These are phyloP conservation scores for Exophiala mesophila DNA, from an alignment of 2,329 filamentous ascomycete species.

Conservation along the genomic window DNA sequence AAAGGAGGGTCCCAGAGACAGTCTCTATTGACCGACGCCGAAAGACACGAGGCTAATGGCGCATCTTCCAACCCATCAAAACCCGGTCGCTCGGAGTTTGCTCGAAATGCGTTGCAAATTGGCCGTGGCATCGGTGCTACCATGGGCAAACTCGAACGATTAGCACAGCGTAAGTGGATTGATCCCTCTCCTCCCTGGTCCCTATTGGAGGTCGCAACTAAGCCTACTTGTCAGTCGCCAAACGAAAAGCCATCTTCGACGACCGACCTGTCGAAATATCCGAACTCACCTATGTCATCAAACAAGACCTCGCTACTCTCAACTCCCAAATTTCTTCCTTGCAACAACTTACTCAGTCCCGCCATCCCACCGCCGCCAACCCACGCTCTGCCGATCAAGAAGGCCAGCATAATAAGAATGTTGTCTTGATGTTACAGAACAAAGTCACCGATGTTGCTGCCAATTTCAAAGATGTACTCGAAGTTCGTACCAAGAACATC, in stretches of 20 bases:
- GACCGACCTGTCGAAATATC: conserved; percentile 95
- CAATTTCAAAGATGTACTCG: conserved; percentile 96
- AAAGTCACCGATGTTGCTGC: conserved; percentile 72
- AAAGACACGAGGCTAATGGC: conserved; percentile 56
- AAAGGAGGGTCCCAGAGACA: conserved; percentile 76
- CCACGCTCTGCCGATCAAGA: conserved; percentile 60
- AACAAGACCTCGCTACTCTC: conserved; percentile 81
- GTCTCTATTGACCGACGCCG: conserved; percentile 69
- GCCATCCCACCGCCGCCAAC: conserved; percentile 59
- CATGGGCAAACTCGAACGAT: conserved; percentile 89
- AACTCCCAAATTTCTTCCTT: conserved; percentile 84
- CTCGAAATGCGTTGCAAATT: conserved; percentile 83
- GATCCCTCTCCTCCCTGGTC: not conserved
- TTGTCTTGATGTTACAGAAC: conserved; percentile 29
- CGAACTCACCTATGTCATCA: conserved; percentile 94
- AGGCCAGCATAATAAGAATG: conserved; percentile 96
- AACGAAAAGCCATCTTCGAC: conserved; percentile 93
- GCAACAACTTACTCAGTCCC: conserved; percentile 70
- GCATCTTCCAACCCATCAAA: conserved; percentile 46
- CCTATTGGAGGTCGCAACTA: no score
- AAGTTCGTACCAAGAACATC: conserved; percentile 95
- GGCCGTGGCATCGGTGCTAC: conserved; percentile 85
- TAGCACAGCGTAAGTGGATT: conserved; percentile 66
- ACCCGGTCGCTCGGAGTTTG: conserved; percentile 80
- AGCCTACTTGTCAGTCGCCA: conserved; percentile 70